Conservation (phyloP, 805 yeast genomes). For the Saturnispora diversa region DNA sequence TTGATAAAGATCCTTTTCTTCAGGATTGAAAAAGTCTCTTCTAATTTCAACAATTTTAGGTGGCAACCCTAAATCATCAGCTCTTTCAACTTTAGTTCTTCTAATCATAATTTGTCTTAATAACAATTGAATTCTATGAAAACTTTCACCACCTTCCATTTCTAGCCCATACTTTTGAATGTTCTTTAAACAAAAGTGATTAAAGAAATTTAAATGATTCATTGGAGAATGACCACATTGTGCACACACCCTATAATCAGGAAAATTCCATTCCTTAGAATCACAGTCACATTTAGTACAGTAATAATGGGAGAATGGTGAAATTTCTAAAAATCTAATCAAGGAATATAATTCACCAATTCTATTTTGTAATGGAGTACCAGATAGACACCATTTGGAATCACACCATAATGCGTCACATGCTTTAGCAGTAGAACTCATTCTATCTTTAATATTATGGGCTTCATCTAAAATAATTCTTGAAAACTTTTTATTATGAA, state of each 20-base stretch:
- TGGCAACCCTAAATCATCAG: conserved; percentile 95
- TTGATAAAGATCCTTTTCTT: conserved; percentile 87
- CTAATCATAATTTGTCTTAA: conserved; percentile 81
- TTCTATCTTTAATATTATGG: conserved; percentile 92
- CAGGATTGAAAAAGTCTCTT: conserved; percentile 82
- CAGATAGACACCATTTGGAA: conserved; percentile 87
- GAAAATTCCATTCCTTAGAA: conserved; percentile 76
- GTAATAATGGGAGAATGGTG: conserved; percentile 82
- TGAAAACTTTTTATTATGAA: conserved; percentile 70
- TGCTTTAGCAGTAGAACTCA: conserved; percentile 88
- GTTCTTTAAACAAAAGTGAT: conserved; percentile 90
- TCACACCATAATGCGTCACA: conserved; percentile 65
- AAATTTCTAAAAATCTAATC: conserved; percentile 72
- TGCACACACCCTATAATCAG: conserved; percentile 78
- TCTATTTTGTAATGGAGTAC: conserved; percentile 94
- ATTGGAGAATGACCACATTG: conserved; percentile 85
- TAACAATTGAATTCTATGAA: conserved; percentile 65
- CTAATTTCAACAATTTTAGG: conserved; percentile 90
- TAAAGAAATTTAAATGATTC: conserved; percentile 92
- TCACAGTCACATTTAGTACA: conserved; percentile 91
- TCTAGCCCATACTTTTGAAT: conserved; percentile 79
- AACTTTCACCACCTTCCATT: conserved; percentile 74
- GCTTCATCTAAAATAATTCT: conserved; percentile 94
- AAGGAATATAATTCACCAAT: conserved; percentile 95
- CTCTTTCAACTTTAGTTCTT: conserved; percentile 91